Conservation (phyloP, 2,329 filamentous ascomycete genomes). For the Verticillium zaregamsianum region DNA sequence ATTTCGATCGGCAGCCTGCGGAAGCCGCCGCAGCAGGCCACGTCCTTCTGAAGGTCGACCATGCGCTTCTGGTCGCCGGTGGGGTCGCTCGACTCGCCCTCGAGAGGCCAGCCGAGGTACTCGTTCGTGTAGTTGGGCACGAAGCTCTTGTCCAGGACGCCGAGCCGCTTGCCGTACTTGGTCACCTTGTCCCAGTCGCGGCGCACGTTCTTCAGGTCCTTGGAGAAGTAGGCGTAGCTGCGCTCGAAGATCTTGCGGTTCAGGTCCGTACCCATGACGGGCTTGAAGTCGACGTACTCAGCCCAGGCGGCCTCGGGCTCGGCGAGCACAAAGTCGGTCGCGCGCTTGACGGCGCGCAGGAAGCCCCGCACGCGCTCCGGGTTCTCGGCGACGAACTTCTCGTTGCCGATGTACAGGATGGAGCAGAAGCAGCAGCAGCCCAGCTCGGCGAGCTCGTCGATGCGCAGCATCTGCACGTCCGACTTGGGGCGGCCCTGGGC, state of each 20-base stretch:
- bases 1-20: conserved; percentile 33
- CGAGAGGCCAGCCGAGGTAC: conserved; percentile 63
- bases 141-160: conserved; percentile 60
- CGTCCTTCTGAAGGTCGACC: conserved; percentile 62
- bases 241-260: conserved; percentile 80
- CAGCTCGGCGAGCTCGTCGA: conserved; percentile 73
- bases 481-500: conserved; percentile 55
- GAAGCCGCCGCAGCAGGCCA: conserved; percentile 64
- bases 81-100: conserved; percentile 62
- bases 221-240: conserved; percentile 72
- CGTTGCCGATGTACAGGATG: conserved; percentile 77
- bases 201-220: conserved; percentile 68
- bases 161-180: conserved; percentile 68
- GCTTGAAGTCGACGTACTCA: conserved; percentile 70
- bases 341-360: conserved; percentile 68
- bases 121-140: conserved; percentile 71
- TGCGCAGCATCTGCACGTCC: conserved; percentile 77
- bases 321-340: conserved; percentile 67
- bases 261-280: conserved; percentile 61
- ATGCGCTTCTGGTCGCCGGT: conserved; percentile 72
- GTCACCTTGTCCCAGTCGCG: conserved; percentile 79
- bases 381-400: conserved; percentile 62
- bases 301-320: conserved; percentile 59
- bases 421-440: conserved; percentile 84
- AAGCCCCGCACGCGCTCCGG: conserved; percentile 64